Percentiles rank a stretch among this genome's conserved stretches.
Evolutionary conservation across 345 rosid genomes (phyloP).

Genomic region (Heritiera littoralis): DNA sequence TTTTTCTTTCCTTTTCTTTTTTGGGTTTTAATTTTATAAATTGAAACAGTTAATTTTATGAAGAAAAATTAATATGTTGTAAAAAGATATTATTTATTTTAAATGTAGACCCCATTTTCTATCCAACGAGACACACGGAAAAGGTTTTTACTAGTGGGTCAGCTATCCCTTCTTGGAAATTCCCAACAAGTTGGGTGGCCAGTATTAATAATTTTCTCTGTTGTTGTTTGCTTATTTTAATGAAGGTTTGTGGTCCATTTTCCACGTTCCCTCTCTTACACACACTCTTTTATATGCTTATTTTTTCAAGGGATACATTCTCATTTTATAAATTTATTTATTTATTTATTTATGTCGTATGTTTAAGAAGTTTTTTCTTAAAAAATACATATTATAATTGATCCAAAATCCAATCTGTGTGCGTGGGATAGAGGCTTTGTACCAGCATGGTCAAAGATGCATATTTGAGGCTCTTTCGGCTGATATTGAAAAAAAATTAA

Average conservation of each 20-base stretch:
- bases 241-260: conserved; percentile 60
- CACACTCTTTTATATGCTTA: conserved; percentile 42
- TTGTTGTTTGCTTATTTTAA: conserved; percentile 39
- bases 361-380: too few relatives aligned
- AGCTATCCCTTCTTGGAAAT: conserved; percentile 52
- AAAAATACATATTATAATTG: not conserved
- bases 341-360: too few relatives aligned
- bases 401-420: not conserved
- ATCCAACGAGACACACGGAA: conserved; percentile 58
- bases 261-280: conserved; percentile 45
- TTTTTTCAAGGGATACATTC: conserved; percentile 38
- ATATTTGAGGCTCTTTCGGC: conserved; percentile 13
- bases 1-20: conserved; percentile 2
- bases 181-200: conserved; percentile 74
- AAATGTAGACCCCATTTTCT: conserved; percentile 29
- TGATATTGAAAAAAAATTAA: not conserved
- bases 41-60: not conserved
- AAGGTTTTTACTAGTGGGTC: conserved; percentile 42
- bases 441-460: not conserved
- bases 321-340: conserved; percentile 3
- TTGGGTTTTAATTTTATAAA: not conserved
- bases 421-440: too few relatives aligned
- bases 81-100: not conserved
- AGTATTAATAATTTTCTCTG: conserved; percentile 37
- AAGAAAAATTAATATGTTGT: not conserved